Base-by-base conservation (phyloP, 2,329 filamentous ascomycete genomes). In the Zymoseptoria crescenta region DNA sequence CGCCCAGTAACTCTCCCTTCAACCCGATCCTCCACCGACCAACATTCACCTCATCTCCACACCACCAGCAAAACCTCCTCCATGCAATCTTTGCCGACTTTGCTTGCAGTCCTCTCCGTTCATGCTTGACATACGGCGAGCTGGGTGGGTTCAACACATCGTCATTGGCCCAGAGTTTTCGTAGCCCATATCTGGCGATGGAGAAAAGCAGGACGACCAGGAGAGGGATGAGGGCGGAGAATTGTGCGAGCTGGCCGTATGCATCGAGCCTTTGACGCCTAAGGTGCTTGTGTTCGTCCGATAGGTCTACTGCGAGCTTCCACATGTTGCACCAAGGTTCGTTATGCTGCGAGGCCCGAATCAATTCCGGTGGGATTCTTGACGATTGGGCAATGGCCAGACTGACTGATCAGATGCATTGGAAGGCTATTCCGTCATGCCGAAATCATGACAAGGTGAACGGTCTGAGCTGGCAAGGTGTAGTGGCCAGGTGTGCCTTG, bases 221-320 rank as follows among this genome's bases (percentile, higher is more conserved):
- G 13, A 82, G 65, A 27, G 80, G 71, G 3, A 79, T 62, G 8
- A 84, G 60, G 4, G 79, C 74, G 1, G 82, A 83, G 61, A 77
- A 71, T 68, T 85, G 83, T 16, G 82, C 83, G 45, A 81, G 72
- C n/a, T 75, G 70, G 7, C 81, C 82, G 56, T 83, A 81, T 54
- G 73, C 72, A 65, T 84, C 79, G n/a, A 86, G 77, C 24, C 80
- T 68, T 24, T 77, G 72, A 35, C 82, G 76, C 41, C 83, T 77
- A 27, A 76, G 74, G 52, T 79, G 72, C 57, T 79, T 77, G 63
- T 84, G 78, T 27, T 76, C 73, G 13, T 78, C 71, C n/a, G n/a
- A n/a, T n/a, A n/a, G n/a, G n/a, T n/a, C n/a, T n/a, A n/a, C n/a
- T n/a, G n/a, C 70, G 62, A 85, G 85, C 28, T 77, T 77, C 68